A percentile compares a stretch with the other conserved stretches of the same genome.
phyloP scores from a whole-genome alignment of 352 stramenopile species.

The Globisporangium viniferum region DNA sequence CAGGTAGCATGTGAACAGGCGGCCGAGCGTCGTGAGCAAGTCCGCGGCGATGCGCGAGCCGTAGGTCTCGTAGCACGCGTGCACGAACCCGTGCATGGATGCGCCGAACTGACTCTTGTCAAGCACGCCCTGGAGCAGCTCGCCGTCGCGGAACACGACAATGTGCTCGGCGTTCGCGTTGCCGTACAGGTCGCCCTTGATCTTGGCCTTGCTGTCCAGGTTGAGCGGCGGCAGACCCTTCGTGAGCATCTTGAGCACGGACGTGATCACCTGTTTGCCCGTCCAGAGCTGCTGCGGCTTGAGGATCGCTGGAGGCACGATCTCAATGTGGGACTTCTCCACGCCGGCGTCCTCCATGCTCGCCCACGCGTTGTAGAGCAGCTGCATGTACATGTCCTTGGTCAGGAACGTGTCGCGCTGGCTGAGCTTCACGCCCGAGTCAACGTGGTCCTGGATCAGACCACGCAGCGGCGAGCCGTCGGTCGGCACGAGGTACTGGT shows the following conservation, averaged over 20 bases:
- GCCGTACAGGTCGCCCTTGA: slow-evolving; percentile 94
- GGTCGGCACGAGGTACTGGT: slow-evolving; percentile 98
- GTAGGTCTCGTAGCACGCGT: slow-evolving; percentile 95
- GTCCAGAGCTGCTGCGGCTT: slow-evolving; percentile 98
- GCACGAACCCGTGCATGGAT: slow-evolving; percentile 97
- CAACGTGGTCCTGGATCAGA: slow-evolving; percentile 99
- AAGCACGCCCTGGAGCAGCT: slow-evolving; percentile 96
- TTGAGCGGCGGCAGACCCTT: slow-evolving; percentile 89
- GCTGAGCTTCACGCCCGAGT: slow-evolving; percentile 98
- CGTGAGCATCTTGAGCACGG: slow-evolving; percentile 94
- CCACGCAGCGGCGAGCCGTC: slow-evolving; percentile 97
- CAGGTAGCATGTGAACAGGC: slow-evolving; percentile 97
- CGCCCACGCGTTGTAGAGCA: slow-evolving; percentile 94
- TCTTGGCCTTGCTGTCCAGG: slow-evolving; percentile 96
- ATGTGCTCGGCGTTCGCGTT: slow-evolving; percentile 94
- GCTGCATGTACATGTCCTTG: slow-evolving; percentile 98
- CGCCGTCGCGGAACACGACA: slow-evolving; percentile 95
- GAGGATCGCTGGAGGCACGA: slow-evolving; percentile 95
- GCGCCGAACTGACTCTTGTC: slow-evolving; percentile 99
- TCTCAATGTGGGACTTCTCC: slow-evolving; percentile 90
- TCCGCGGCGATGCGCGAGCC: slow-evolving; percentile 79
- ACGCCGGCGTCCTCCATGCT: slow-evolving; percentile 93
- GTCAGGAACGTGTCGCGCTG: slow-evolving; percentile 98
- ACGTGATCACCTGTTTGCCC: slow-evolving; percentile 99
- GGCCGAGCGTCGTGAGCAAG: slow-evolving; percentile 76